Conservation (phyloP, 108 stramenopile genomes). For the Schizochytrium sp. region DNA sequence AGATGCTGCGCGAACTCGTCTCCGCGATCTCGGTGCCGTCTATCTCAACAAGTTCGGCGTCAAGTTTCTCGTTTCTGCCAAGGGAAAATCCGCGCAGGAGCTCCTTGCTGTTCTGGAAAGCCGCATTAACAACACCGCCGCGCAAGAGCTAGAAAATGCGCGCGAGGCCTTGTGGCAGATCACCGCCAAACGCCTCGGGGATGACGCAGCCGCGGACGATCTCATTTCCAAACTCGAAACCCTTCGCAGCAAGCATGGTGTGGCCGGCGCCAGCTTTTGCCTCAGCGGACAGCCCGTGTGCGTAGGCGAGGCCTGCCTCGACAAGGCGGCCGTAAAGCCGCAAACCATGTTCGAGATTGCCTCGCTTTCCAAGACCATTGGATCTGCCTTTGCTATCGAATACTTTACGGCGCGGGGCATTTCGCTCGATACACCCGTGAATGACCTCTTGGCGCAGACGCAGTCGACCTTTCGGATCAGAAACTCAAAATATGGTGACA, state of each 20-base stretch:
- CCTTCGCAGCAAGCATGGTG: neutral
- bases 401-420: neutral
- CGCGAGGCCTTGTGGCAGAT: slow-evolving; percentile 3
- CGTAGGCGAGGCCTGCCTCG: neutral
- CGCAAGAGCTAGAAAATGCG: neutral
- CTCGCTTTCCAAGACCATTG: slow-evolving; percentile 24
- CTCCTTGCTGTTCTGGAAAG: neutral
- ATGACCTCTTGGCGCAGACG: neutral
- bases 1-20: neutral
- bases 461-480: neutral
- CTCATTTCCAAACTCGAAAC: neutral
- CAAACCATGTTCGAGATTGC: slow-evolving; percentile 21
- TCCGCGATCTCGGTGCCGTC: neutral
- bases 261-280: neutral
- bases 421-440: neutral
- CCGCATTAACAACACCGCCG: neutral
- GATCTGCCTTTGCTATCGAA: slow-evolving; percentile 10
- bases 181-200: neutral
- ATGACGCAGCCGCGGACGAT: neutral
- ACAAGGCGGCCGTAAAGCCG: neutral
- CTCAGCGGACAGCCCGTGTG: neutral
- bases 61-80: slow-evolving; percentile 5
- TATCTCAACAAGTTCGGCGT: slow-evolving; percentile 6
- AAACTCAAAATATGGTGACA: neutral
- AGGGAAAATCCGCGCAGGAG: neutral